A percentile compares a stretch with the other conserved stretches of the same genome.
These are phyloP conservation scores for Wallacemonas rigidus DNA, from an alignment of 208 protist genomes.

Conservation along the genomic window DNA sequence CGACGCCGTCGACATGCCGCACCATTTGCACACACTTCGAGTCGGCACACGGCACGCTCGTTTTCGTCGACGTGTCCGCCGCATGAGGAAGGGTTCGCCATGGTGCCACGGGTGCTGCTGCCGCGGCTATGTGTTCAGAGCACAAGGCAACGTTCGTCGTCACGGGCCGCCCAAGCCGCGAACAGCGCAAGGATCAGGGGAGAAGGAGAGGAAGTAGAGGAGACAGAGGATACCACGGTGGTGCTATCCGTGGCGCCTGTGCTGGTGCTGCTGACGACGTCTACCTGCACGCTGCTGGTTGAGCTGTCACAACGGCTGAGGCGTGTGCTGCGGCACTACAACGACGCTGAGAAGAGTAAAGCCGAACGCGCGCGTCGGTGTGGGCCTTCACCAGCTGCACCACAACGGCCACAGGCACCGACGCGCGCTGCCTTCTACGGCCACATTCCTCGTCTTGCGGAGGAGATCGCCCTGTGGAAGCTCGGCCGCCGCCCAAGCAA, in stretches of 20 bases:
- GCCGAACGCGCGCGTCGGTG: neutral
- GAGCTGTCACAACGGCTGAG: constrained; percentile 6
- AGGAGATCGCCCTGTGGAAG: constrained; percentile 6
- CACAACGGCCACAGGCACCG: neutral
- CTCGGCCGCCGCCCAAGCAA: neutral
- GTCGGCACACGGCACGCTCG: neutral
- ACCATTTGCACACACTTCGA: neutral
- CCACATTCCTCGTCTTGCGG: constrained; percentile 13
- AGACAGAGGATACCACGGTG: neutral
- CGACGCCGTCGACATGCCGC: neutral
- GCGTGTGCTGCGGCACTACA: constrained; percentile 15
- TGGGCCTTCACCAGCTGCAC: neutral
- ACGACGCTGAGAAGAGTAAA: neutral
- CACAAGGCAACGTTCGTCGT: neutral
- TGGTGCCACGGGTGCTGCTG: constrained; percentile 15
- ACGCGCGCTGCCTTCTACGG: constrained; percentile 14
- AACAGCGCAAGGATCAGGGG: no score
- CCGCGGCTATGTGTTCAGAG: constrained; percentile 8
- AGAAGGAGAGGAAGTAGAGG: no score
- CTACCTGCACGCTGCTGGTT: constrained; percentile 11
- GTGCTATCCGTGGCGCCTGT: constrained; percentile 2
- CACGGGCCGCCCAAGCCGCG: neutral
- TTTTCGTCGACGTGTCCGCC: neutral
- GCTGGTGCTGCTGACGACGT: constrained; percentile 12
- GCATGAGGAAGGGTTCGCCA: neutral